Evolutionary conservation across 2,329 filamentous ascomycete species (phyloP).

Genomic region (Xylariales sp.): DNA sequence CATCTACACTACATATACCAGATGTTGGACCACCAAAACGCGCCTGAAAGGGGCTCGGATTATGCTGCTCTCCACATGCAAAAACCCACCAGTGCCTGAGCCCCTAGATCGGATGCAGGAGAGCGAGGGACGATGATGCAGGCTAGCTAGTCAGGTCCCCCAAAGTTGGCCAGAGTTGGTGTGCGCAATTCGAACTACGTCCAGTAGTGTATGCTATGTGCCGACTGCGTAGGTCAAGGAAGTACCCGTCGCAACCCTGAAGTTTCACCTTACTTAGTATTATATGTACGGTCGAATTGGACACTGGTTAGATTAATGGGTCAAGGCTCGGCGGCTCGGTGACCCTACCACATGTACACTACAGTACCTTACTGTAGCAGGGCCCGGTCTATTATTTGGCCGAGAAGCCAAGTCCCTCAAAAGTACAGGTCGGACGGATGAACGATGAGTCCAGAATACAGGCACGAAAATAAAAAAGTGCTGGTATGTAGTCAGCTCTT

Average conservation of each 20-base stretch:
- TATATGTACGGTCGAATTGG: constrained; percentile 5
- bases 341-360: constrained; percentile 4
- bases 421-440: not conserved
- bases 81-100: constrained; percentile 5
- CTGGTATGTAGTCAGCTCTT: constrained; percentile 6
- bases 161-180: not conserved
- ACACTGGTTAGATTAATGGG: not conserved
- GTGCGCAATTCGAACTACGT: not conserved
- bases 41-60: not conserved
- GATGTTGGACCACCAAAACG: not conserved
- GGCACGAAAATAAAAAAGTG: not conserved
- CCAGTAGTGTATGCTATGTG: not conserved
- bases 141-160: constrained; percentile 5
- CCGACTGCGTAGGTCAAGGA: constrained; percentile 2
- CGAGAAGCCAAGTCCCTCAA: constrained; percentile 15
- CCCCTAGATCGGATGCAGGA: constrained; percentile 10
- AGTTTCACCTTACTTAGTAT: constrained; percentile 28
- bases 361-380: constrained; percentile 5
- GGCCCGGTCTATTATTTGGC: constrained; percentile 22
- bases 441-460: constrained; percentile 4
- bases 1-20: too few species aligned
- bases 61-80: constrained; percentile 10
- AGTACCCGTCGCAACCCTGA: constrained; percentile 11
- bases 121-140: constrained; percentile 1
- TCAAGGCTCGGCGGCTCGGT: constrained; percentile 13